Base-by-base conservation (phyloP, 805 yeast genomes). In the Groenewaldozyma salmanticensis region DNA sequence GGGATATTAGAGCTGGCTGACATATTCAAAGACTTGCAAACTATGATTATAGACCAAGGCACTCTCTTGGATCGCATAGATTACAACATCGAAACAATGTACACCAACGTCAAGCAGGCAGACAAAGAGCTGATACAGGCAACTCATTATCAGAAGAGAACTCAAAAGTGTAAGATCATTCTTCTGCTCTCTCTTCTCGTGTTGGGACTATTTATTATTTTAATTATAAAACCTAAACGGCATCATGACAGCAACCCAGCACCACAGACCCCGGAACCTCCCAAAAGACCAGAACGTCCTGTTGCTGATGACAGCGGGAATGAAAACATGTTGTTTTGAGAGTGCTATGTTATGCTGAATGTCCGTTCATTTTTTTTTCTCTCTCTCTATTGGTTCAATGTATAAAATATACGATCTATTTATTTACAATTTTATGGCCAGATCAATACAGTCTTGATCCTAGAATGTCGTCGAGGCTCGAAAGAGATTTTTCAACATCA, bases 1-100 rank as follows among this genome's bases (percentile, higher is more conserved):
- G 95, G 96, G 39, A 94, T 92, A 35, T 66, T 90, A 32, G 99
- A 92, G 58, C 84, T 92, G 1, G 82, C 94, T 22, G 85, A 90
- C 1, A 90, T 92, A 35, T 92, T 92, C 66, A 81, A 82, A 57
- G 97, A 92, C 55, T 74, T 92, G 74, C 96, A 94, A 54, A 75
- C 78, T 31, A 69, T 92, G 71, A 84, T 92, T 33, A 81, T 92
- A 42, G 97, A 92, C 54, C 98, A 92, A 62, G 98, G 98, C 1
- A 85, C 96, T 0, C 72, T 92, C 34, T 68, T 92, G 45, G 98
- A 92, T 61, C 68, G 96, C 50, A 90, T 92, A 42, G 98, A 90
- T 61, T 92, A 90, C 59, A 92, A 92, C 57, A 64, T 92, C 44
- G 81, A 81, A 46, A 78, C 77, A 45, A 81, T 95, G n/a, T 80